Evolutionary conservation across 2,329 filamentous ascomycete species (phyloP).

Genomic region (Ophiostoma populinum): DNA sequence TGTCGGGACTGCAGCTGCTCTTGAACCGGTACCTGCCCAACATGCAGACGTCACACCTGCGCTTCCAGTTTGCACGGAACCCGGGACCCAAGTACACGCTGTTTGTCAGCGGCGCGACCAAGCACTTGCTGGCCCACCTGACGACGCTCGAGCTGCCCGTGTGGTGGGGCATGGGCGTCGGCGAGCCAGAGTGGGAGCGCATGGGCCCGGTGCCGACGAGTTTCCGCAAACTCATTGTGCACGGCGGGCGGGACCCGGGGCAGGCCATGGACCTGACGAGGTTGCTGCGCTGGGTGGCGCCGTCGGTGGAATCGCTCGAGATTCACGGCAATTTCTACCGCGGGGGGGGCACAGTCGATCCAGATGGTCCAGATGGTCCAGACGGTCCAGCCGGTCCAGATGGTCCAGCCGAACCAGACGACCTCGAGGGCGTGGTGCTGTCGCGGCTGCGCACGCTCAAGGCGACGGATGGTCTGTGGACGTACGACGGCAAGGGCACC

Average conservation of each 20-base stretch:
- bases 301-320: no score
- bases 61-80: background rate
- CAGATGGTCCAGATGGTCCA: no score
- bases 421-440: background rate
- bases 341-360: no score
- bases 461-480: background rate
- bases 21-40: conserved; percentile 1
- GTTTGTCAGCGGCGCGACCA: conserved; percentile 1
- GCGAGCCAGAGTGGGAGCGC: background rate
- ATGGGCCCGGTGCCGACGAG: conserved; percentile 1
- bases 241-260: no score
- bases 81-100: background rate
- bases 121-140: background rate
- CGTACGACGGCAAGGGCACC: no score
- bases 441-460: background rate
- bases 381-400: no score
- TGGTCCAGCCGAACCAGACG: background rate
- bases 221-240: background rate
- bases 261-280: no score
- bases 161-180: background rate
- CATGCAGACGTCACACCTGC: conserved; percentile 1
- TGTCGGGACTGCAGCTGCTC: conserved; percentile 2
- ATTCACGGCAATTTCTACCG: no score
- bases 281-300: no score
- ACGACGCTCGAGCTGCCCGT: conserved; percentile 1